These are phyloP conservation scores for Pythium dissimile DNA, from an alignment of 352 stramenopile species.

Conservation along the genomic window DNA sequence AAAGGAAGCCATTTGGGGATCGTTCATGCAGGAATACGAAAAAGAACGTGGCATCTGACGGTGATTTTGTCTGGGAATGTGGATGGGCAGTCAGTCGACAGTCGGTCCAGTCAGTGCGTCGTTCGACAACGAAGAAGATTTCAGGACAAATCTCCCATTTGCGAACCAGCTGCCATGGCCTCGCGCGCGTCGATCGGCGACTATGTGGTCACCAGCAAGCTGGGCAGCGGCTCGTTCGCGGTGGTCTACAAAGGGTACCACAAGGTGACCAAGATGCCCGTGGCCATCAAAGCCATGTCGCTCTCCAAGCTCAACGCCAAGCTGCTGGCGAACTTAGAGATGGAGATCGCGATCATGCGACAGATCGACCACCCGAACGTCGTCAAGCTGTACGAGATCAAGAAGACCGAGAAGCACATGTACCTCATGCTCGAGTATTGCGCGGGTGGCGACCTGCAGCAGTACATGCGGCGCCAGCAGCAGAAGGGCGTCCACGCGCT, in stretches of 20 bases:
- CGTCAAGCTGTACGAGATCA: slow-evolving; percentile 95
- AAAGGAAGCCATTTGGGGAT: background rate
- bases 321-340: slow-evolving; percentile 94
- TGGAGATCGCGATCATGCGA: slow-evolving; percentile 95
- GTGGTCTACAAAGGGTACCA: slow-evolving; percentile 86
- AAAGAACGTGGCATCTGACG: background rate
- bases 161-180: background rate
- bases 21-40: background rate
- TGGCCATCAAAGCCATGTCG: slow-evolving; percentile 95
- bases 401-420: slow-evolving; percentile 94
- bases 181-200: slow-evolving; percentile 64
- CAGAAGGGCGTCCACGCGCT: slow-evolving; percentile 17
- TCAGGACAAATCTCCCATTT: background rate
- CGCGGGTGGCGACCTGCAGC: slow-evolving; percentile 93
- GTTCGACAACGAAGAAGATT: background rate
- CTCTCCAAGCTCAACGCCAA: slow-evolving; percentile 94
- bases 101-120: background rate
- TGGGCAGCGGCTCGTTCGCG: slow-evolving; percentile 93
- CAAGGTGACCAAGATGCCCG: slow-evolving; percentile 62
- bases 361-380: slow-evolving; percentile 96
- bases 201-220: slow-evolving; percentile 88
- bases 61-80: background rate
- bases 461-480: slow-evolving; percentile 81
- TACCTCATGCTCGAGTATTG: slow-evolving; percentile 97
- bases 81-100: too few relatives aligned